Percentiles rank a stretch among this genome's conserved stretches.
phyloP scores from a whole-genome alignment of 2,329 filamentous ascomycete species.

The Aspergillus spinulosporus region DNA sequence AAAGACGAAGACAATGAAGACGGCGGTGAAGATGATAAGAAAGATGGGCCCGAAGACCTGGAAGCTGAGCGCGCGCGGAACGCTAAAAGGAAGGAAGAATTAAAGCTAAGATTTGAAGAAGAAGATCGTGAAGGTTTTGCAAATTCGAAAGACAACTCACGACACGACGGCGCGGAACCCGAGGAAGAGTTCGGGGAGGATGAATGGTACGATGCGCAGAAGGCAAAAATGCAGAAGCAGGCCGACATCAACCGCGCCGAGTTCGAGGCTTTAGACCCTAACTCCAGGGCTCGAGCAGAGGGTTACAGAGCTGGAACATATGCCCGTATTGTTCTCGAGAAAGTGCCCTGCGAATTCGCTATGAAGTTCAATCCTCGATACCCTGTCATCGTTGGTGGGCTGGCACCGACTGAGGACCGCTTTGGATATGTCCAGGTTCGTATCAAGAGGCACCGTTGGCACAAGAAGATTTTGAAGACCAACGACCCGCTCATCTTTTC shows the following conservation, averaged over 20 bases:
- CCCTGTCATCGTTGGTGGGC: conserved; percentile 86
- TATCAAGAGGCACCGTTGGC: conserved; percentile 97
- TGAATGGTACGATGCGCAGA: conserved; percentile 97
- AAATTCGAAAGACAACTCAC: conserved; percentile 80
- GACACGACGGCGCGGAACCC: conserved; percentile 66
- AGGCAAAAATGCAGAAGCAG: conserved; percentile 91
- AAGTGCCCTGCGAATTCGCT: conserved; percentile 88
- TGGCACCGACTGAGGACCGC: conserved; percentile 88
- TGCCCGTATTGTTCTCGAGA: conserved; percentile 83
- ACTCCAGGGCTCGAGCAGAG: conserved; percentile 81
- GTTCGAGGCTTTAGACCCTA: conserved; percentile 82
- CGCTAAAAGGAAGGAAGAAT: conserved; percentile 87
- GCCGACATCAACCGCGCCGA: conserved; percentile 95
- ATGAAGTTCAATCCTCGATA: conserved; percentile 75
- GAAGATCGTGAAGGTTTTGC: conserved; percentile 92
- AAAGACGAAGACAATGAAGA: conserved; percentile 27
- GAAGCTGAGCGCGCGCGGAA: conserved; percentile 89
- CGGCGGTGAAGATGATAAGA: conserved; percentile 61
- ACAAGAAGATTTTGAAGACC: conserved; percentile 98
- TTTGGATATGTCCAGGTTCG: conserved; percentile 94
- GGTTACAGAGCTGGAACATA: conserved; percentile 92
- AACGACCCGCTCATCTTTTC: conserved; percentile 98
- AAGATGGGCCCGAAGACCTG: conserved; percentile 52
- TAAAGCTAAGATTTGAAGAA: conserved; percentile 92
- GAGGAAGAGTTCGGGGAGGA: conserved; percentile 86